Conservation (phyloP, 2,329 filamentous ascomycete genomes). For the Helminthosporium solani region DNA sequence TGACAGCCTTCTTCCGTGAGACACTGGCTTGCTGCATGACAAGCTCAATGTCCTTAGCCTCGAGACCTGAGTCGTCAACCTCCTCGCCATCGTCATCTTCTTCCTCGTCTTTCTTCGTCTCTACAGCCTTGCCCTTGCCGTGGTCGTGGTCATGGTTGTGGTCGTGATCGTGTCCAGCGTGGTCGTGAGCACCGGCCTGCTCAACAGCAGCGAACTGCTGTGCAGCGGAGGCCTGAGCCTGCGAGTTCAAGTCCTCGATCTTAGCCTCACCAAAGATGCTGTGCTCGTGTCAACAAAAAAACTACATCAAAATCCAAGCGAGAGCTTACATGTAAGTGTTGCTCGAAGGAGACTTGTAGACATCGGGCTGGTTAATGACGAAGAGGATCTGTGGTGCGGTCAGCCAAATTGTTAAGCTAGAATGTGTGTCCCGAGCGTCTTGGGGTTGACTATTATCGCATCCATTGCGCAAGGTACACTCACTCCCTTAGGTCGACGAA, state of each 20-base stretch:
- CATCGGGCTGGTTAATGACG: conserved; percentile 99
- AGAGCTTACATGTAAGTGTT: conserved; percentile 96
- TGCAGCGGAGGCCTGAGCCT: conserved; percentile 91
- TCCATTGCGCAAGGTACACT: conserved; percentile 50
- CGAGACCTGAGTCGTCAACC: conserved; percentile 88
- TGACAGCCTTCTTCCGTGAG: conserved; percentile 97
- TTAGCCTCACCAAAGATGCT: conserved; percentile 99
- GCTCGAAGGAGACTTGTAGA: conserved; percentile 98
- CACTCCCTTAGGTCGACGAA: conserved; percentile 98
- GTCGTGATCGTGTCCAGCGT: conserved; percentile 71
- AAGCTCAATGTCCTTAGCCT: conserved; percentile 99
- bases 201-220: conserved; percentile 87
- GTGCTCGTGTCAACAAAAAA: conserved; percentile 17
- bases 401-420: conserved; percentile 6
- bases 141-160: conserved; percentile 67
- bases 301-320: conserved; percentile 8
- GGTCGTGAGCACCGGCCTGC: conserved; percentile 66
- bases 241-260: conserved; percentile 99
- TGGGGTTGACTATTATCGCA: conserved; percentile 8
- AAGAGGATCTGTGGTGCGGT: conserved; percentile 76
- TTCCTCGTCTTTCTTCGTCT: conserved; percentile 69
- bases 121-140: conserved; percentile 68
- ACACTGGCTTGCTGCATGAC: conserved; percentile 98
- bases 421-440: conserved; percentile 6
- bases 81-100: conserved; percentile 94